Percentiles rank a stretch among this genome's conserved stretches.
Evolutionary conservation across 306 rosid genomes (phyloP).

Genomic region (Trichosanthes truncata): DNA sequence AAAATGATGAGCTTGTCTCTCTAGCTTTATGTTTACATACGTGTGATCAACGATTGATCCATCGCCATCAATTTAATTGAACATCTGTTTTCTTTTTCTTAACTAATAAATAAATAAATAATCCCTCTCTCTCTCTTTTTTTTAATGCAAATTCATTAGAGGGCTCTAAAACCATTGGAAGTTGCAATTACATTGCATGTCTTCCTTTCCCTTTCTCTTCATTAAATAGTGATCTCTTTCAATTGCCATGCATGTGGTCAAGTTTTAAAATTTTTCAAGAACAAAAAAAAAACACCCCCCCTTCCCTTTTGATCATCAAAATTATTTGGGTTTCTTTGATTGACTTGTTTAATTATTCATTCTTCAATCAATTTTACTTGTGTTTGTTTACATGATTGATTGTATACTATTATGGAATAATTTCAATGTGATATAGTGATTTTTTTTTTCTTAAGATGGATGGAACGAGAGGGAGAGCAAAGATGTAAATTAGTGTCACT

Average conservation of each 20-base stretch:
- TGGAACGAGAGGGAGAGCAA: background rate
- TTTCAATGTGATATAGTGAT: background rate
- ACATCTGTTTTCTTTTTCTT: slow-evolving; percentile 18
- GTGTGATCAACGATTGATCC: slow-evolving; percentile 43
- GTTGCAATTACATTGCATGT: slow-evolving; percentile 3
- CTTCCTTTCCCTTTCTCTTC: slow-evolving; percentile 6
- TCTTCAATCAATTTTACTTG: background rate
- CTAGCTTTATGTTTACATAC: slow-evolving; percentile 44
- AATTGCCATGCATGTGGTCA: slow-evolving; percentile 7
- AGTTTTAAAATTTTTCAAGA: background rate
- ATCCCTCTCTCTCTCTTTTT: background rate
- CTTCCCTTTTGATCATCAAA: background rate
- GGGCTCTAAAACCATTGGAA: background rate
- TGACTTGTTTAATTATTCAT: background rate
- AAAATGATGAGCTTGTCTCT: slow-evolving; percentile 21
- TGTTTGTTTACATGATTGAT: background rate
- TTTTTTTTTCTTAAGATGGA: background rate
- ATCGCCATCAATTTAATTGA: slow-evolving; percentile 49
- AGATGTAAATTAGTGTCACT: background rate
- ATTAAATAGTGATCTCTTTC: background rate
- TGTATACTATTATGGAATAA: no score
- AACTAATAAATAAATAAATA: background rate
- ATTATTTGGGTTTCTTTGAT: background rate
- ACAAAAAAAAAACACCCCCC: background rate
- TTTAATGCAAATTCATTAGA: background rate